Base-by-base conservation (phyloP, 2,329 filamentous ascomycete genomes). In the Scedosporium apiospermum region DNA sequence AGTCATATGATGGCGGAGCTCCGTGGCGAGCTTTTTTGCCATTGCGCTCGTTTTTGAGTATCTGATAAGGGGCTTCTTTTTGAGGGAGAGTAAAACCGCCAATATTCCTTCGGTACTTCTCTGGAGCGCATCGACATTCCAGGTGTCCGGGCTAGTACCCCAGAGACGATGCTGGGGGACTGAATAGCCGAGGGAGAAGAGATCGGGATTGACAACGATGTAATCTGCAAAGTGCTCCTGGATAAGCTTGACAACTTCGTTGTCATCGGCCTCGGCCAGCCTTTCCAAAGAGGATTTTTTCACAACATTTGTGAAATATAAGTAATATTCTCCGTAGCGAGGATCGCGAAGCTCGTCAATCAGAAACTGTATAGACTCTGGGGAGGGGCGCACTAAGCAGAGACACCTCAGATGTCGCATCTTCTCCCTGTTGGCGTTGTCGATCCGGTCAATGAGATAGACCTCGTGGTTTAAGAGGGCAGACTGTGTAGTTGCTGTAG, bases 151-250 rank as follows among this genome's bases (percentile, higher is more conserved):
- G 64, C 80, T 88, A 38, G 85, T 82, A 62, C 88, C 88, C 92
- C 92, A 97, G 76, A 96, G 82, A 64, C 88, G 82, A 68, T 90
- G 86, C 64, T 86, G 82, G 3, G 91, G 91, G 64, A 87, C 86
- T 3, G 82, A 82, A 46, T 96, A 77, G 64, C 88, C 87, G 62
- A 97, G 77, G 4, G 91, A 91, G 74, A 95, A 96, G 1, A 99
- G 80, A 70, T 99, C 96, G 0, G 93, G 91, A 71, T 99, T 99
- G 71, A 98, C 86, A 71, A 97, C 92, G 57, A 95, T 84, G 71
- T 93, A 99, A 73, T 99, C 95, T 65, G 93, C 92, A 74, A 98
- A 99, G 73, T 96, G 91, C 76, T 99, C 95, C 71, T 98, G 93
- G 1, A 99, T 89, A 12, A 86, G 81, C 71, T 93, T 96, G 66